These are phyloP conservation scores for Styphnolobium japonicum DNA, from an alignment of 306 rosid species.

Conservation along the genomic window DNA sequence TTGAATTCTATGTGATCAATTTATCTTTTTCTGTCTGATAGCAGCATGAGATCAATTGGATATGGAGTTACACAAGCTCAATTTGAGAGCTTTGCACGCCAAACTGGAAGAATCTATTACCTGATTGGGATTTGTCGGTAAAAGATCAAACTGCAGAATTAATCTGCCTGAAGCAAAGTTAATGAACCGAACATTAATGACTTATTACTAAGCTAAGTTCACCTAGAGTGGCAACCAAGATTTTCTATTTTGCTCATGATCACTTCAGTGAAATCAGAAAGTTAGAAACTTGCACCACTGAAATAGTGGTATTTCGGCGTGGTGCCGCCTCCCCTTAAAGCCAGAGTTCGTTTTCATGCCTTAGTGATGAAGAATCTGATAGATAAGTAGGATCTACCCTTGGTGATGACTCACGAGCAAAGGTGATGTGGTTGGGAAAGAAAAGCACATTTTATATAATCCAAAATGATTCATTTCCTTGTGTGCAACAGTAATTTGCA, in stretches of 20 bases:
- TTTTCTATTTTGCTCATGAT: neutral
- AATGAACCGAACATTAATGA: neutral
- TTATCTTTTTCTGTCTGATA: neutral
- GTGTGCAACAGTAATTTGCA: neutral
- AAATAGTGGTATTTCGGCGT: neutral
- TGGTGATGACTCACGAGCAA: no score
- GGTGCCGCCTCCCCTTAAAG: neutral
- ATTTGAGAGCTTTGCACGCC: neutral
- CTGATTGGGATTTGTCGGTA: neutral
- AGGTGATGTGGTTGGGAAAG: neutral
- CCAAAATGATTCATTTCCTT: neutral
- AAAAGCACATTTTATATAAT: neutral
- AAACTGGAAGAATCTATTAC: neutral
- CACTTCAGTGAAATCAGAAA: neutral
- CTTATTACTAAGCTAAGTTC: neutral
- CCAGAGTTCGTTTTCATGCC: neutral
- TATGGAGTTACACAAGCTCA: neutral
- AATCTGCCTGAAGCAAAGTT: neutral
- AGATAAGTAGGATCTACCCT: neutral
- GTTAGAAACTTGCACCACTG: neutral
- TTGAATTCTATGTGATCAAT: neutral
- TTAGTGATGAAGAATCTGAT: neutral
- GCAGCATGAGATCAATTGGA: neutral
- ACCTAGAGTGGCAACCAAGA: neutral
- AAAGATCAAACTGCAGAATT: neutral